These are phyloP conservation scores for Funneliformis geosporum DNA, from an alignment of 192 early-diverging fungal species.

Conservation along the genomic window DNA sequence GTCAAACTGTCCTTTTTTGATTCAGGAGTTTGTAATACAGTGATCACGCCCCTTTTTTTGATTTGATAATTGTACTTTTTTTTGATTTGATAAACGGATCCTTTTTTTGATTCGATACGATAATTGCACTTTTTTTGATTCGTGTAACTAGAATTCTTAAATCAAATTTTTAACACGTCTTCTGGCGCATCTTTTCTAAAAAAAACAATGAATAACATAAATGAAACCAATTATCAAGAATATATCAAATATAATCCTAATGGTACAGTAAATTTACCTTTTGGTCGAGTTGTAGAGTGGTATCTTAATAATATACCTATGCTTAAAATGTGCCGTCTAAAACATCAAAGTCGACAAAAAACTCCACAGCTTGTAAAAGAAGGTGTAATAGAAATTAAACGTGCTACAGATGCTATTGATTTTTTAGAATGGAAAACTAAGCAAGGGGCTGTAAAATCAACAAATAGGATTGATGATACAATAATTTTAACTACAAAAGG, in stretches of 20 bases:
- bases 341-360: background rate
- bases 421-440: background rate
- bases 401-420: background rate
- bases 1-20: no score
- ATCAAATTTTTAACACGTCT: no score
- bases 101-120: no score
- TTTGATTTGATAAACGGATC: no score
- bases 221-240: background rate
- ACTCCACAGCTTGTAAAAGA: background rate
- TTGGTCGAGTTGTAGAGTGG: background rate
- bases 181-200: no score
- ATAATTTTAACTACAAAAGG: background rate
- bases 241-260: background rate
- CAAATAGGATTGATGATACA: background rate
- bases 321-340: background rate
- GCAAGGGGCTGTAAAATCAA: conserved; percentile 2
- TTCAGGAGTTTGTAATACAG: no score
- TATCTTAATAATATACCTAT: conserved; percentile 1
- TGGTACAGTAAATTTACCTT: background rate
- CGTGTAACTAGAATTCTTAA: no score
- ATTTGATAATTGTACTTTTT: no score
- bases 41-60: no score
- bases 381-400: background rate
- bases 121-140: no score
- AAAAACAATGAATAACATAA: background rate